Percentiles rank a stretch among this genome's conserved stretches.
Evolutionary conservation across 2,329 filamentous ascomycete genomes (phyloP).

Genomic region (Ophiostoma triangulosporum): DNA sequence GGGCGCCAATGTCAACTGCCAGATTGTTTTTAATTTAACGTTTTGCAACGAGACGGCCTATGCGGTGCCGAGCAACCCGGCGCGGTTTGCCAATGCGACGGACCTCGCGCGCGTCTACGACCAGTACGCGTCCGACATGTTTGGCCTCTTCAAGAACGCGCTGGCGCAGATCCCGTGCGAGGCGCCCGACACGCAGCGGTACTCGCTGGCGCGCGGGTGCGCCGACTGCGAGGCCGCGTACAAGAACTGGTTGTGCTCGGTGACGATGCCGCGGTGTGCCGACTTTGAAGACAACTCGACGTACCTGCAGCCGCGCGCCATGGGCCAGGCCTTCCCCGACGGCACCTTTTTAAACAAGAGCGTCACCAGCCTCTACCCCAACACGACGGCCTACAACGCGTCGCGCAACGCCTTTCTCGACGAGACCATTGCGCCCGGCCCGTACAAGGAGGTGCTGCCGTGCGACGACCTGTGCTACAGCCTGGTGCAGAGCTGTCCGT

Average conservation of each 20-base stretch:
- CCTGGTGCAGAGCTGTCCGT: constrained; percentile 73
- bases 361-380: constrained; percentile 16
- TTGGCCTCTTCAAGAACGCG: constrained; percentile 65
- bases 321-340: constrained; percentile 57
- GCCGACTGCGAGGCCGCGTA: constrained; percentile 66
- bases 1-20: constrained; percentile 52
- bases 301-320: constrained; percentile 56
- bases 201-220: constrained; percentile 70
- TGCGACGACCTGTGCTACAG: constrained; percentile 81
- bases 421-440: constrained; percentile 56
- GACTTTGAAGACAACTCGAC: constrained; percentile 47
- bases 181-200: constrained; percentile 55
- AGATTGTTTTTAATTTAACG: constrained; percentile 70
- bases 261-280: constrained; percentile 82
- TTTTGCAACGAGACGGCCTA: constrained; percentile 87
- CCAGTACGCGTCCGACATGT: constrained; percentile 53
- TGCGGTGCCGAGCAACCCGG: constrained; percentile 70
- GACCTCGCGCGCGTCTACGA: constrained; percentile 66
- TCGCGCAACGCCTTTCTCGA: constrained; percentile 68
- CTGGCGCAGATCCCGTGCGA: constrained; percentile 80
- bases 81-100: constrained; percentile 43
- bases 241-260: constrained; percentile 89
- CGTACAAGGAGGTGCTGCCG: constrained; percentile 86
- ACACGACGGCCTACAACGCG: constrained; percentile 30
- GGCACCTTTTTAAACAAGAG: constrained; percentile 31